A percentile compares a stretch with the other conserved stretches of the same genome.
phyloP scores from a whole-genome alignment of 495 filamentous ascomycete genomes.

The Amphirosellinia nigrospora region DNA sequence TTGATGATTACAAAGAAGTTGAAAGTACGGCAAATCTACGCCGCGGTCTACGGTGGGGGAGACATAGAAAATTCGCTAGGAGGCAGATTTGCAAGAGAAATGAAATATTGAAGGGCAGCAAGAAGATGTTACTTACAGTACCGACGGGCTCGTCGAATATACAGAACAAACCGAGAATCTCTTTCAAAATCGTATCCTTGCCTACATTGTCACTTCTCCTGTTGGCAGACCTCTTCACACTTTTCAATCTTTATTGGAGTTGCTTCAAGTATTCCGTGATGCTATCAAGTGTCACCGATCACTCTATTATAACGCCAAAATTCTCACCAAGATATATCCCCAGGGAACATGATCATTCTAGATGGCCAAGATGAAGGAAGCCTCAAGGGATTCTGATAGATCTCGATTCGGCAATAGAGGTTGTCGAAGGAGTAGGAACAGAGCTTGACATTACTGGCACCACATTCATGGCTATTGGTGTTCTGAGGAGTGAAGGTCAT shows the following conservation, averaged over 20 bases:
- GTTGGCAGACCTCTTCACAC: slow-evolving; percentile 38
- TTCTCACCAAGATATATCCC: slow-evolving; percentile 41
- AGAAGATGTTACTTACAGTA: no score
- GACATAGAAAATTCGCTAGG: slow-evolving; percentile 34
- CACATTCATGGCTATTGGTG: no score
- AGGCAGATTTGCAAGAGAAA: slow-evolving; percentile 15
- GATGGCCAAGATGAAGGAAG: slow-evolving; percentile 34
- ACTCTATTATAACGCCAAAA: slow-evolving; percentile 33
- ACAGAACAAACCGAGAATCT: no score
- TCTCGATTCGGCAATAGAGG: slow-evolving; percentile 38
- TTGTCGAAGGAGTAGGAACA: no score
- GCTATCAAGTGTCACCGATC: slow-evolving; percentile 39
- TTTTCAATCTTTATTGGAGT: slow-evolving; percentile 35
- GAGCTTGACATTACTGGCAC: no score
- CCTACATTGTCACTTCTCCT: slow-evolving; percentile 38
- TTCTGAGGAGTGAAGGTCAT: no score
- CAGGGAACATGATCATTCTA: slow-evolving; percentile 37
- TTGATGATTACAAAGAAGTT: no score
- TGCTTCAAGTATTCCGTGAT: slow-evolving; percentile 38
- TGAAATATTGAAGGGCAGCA: slow-evolving; percentile 29
- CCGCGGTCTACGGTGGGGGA: slow-evolving; percentile 34
- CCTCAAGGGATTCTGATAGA: no score
- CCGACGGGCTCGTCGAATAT: no score
- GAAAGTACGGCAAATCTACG: slow-evolving; percentile 40
- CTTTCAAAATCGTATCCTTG: no score